Conservation (phyloP, 164 flowering plant species). For the Cinnamomum chago region DNA sequence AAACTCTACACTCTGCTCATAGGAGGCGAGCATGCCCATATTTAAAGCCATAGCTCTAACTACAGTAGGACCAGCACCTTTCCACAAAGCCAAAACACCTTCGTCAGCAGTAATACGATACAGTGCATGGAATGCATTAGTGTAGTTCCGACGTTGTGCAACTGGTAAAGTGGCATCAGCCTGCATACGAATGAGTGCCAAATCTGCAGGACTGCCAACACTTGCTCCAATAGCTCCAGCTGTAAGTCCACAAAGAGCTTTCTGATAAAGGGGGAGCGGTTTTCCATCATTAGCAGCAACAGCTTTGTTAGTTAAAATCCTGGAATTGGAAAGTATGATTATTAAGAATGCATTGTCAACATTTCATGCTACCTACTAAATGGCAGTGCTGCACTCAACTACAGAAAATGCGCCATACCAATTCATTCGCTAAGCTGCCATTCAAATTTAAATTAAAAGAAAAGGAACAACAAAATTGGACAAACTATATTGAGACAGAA, state of each 20-base stretch:
- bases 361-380: not conserved
- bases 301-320: slow-evolving; percentile 86
- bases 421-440: too few relatives aligned
- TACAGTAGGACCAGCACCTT: slow-evolving; percentile 97
- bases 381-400: not conserved
- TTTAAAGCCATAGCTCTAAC: slow-evolving; percentile 96
- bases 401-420: too few relatives aligned
- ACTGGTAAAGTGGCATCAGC: slow-evolving; percentile 90
- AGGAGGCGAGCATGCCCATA: slow-evolving; percentile 99
- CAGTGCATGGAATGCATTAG: slow-evolving; percentile 89
- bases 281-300: slow-evolving; percentile 93
- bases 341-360: not conserved
- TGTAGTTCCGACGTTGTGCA: slow-evolving; percentile 83
- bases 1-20: slow-evolving; percentile 87
- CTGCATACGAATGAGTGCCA: slow-evolving; percentile 96
- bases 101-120: slow-evolving; percentile 75
- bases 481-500: not conserved
- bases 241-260: slow-evolving; percentile 90
- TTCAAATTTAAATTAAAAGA: too few relatives aligned
- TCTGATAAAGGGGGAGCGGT: slow-evolving; percentile 90
- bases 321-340: slow-evolving; percentile 16
- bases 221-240: slow-evolving; percentile 96
- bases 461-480: too few relatives aligned
- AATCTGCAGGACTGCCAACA: slow-evolving; percentile 95
- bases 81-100: slow-evolving; percentile 92